Base-by-base conservation (phyloP, 352 stramenopile species). In the Pelagophyceae sp. region DNA sequence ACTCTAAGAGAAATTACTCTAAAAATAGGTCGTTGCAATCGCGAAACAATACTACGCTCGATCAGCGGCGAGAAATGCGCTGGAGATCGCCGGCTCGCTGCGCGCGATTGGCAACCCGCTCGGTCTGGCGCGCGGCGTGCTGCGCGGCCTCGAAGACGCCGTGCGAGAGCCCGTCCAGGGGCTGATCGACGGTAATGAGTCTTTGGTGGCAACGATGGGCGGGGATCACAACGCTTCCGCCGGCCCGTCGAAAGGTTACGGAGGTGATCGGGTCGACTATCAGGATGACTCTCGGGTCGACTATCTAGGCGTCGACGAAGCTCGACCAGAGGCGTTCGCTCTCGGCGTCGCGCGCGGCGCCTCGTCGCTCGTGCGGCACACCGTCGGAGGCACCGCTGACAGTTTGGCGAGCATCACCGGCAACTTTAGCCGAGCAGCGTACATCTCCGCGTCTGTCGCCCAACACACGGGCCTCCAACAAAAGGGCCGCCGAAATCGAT, bases 101-200 rank as follows among this genome's bases (percentile, higher is more conserved):
- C 78, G 81, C 38, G 79, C 80, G 6, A 72, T 85, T n/a, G 81
- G 81, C 37, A 85, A 85, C 40, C 81, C 81, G 38, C 77, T 85
- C 33, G 80, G 79, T 35, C 76, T 85, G 32, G 40, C 83, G 0
- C 69, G 81, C 0, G 79, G 79, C 33, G 72, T 84, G 37, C 51
- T 58, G 2, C 38, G 38, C 2, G 60, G 72, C n/a, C 40, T 70
- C 20, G 72, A 77, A n/a, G 81, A 84, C 75, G 83, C 83, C 45
- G 71, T 84, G 20, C 76, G 77, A 17, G 79, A 85, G 38, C 81
- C 81, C 0, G 32, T 85, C 6, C 72, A 76, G 23, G 79, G 81
- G 11, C 45, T 84, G 54, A 37, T 82, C 23, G 72, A 77, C 33
- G 80, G 45, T 23, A 23, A 23, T 23, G 45, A 54, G 45, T 54